Conservation (phyloP, 2,329 filamentous ascomycete genomes). For the Knufia petricola region DNA sequence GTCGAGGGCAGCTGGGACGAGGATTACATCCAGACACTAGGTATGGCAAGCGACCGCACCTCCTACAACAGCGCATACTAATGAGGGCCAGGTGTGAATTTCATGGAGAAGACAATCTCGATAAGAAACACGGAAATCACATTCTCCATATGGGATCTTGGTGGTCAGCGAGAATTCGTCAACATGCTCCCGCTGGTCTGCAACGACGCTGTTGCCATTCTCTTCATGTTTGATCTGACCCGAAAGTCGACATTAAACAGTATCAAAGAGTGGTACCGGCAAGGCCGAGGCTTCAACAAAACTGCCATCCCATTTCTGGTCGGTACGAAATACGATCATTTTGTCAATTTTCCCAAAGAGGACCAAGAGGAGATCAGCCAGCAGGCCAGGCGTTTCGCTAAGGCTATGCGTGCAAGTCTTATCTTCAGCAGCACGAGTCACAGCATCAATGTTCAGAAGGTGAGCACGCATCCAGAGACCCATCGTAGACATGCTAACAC, state of each 20-base stretch:
- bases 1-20: conserved; percentile 99
- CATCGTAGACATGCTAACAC: conserved; percentile 10
- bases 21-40: conserved; percentile 97
- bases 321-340: conserved; percentile 97
- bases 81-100: conserved; percentile 68
- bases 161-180: conserved; percentile 96
- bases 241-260: conserved; percentile 97
- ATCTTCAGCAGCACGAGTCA: conserved; percentile 99
- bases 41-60: conserved; percentile 33
- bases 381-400: conserved; percentile 90
- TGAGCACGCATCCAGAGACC: conserved; percentile 30
- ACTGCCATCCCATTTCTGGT: conserved; percentile 97
- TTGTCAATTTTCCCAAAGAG: conserved; percentile 94
- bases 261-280: conserved; percentile 99
- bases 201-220: conserved; percentile 94
- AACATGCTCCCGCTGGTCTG: conserved; percentile 99
- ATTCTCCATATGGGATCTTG: conserved; percentile 98
- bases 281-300: conserved; percentile 97
- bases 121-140: conserved; percentile 99
- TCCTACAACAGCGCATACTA: neutral
- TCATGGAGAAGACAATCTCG: conserved; percentile 99
- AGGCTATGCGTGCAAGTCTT: conserved; percentile 93
- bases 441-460: conserved; percentile 99
- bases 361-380: conserved; percentile 98
- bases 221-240: conserved; percentile 99